phyloP scores from a whole-genome alignment of 345 rosid species.

The Anastatica hierochuntica region DNA sequence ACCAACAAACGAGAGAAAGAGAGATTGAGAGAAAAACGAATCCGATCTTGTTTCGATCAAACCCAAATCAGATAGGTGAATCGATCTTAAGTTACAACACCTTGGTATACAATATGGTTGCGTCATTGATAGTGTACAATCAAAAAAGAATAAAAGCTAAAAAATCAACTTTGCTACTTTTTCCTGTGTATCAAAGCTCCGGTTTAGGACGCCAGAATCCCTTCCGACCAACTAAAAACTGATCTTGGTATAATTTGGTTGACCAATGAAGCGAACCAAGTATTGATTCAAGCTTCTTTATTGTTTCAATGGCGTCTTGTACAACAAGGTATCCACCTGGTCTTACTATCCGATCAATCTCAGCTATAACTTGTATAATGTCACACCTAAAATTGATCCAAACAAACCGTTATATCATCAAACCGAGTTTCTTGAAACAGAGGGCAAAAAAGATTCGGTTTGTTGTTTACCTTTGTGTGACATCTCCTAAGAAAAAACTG shows the following conservation, averaged over 20 bases:
- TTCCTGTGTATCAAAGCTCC: constrained; percentile 6
- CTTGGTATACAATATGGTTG: neutral
- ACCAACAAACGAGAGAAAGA: too few species aligned
- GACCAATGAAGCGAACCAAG: constrained; percentile 65
- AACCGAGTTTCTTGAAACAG: neutral
- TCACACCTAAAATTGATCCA: constrained; percentile 39
- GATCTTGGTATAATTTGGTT: constrained; percentile 42
- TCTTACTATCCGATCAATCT: constrained; percentile 73
- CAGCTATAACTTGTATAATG: constrained; percentile 40
- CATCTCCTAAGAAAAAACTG: constrained; percentile 45
- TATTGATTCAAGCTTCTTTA: constrained; percentile 42
- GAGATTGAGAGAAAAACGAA: too few species aligned
- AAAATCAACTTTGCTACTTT: neutral
- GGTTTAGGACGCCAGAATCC: constrained; percentile 70
- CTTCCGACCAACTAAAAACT: constrained; percentile 61
- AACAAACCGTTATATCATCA: too few species aligned
- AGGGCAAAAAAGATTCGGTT: neutral
- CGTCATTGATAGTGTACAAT: neutral
- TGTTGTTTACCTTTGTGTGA: constrained; percentile 17
- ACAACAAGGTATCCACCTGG: constrained; percentile 71
- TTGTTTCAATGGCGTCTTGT: constrained; percentile 54
- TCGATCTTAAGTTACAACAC: too few species aligned
- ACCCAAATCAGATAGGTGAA: too few species aligned
- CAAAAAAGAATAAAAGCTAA: neutral
- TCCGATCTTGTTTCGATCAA: too few species aligned